Percentiles rank a stretch among this genome's conserved stretches.
phyloP scores from a whole-genome alignment of 805 yeast species.

The Yamadazyma kitorensis region DNA sequence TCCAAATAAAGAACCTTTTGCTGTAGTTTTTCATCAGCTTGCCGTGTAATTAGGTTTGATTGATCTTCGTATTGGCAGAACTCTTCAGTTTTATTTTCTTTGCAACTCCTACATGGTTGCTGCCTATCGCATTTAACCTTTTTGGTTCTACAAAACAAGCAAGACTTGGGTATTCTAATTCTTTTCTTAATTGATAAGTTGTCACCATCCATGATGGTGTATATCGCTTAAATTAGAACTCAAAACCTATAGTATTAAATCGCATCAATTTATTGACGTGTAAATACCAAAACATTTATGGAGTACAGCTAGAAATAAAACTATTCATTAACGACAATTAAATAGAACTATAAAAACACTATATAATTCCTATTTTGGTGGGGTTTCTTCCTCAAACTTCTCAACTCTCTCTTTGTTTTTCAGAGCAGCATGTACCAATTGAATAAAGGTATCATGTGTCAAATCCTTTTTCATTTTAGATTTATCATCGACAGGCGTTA shows the following conservation, averaged over 20 bases:
- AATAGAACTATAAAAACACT: no score
- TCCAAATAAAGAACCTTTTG: conserved; percentile 1
- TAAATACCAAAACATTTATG: no score
- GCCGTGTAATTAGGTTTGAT: no score
- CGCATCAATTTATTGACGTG: no score
- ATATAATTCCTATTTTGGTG: no score
- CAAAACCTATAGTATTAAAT: no score
- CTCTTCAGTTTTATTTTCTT: not conserved
- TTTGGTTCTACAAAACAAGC: not conserved
- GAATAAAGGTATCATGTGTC: conserved; percentile 60
- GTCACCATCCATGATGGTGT: not conserved
- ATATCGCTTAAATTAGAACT: no score
- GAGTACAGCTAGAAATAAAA: no score
- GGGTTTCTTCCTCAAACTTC: conserved; percentile 7
- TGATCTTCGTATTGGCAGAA: conserved; percentile 1
- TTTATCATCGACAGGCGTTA: conserved; percentile 12
- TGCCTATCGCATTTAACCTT: not conserved
- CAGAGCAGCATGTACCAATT: conserved; percentile 66
- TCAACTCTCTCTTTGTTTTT: conserved; percentile 51
- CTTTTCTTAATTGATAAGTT: conserved; percentile 1
- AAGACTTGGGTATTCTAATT: not conserved
- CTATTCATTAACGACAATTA: no score
- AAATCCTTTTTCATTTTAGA: conserved; percentile 30
- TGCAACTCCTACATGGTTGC: not conserved
- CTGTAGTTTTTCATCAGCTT: not conserved